Percentiles rank a stretch among this genome's conserved stretches.
Conservation (phyloP, 352 stramenopile species). For the Thalassiosira exigua region DNA sequence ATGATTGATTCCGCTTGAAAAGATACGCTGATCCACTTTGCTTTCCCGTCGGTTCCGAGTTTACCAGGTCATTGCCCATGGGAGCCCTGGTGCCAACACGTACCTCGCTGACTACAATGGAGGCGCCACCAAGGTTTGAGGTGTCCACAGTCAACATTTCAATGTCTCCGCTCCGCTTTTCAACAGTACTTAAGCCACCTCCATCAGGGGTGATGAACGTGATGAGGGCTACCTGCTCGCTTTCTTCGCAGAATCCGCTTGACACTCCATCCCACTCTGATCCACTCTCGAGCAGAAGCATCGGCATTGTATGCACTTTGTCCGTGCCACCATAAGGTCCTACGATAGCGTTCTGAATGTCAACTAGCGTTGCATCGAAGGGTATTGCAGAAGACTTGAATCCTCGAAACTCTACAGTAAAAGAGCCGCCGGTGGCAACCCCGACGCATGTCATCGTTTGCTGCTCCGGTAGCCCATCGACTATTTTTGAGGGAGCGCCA, state of each 20-base stretch:
- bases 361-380: conserved; percentile 55
- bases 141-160: conserved; percentile 54
- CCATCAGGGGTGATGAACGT: conserved; percentile 68
- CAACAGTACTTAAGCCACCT: conserved; percentile 56
- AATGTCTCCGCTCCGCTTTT: conserved; percentile 64
- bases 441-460: conserved; percentile 69
- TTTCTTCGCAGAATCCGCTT: conserved; percentile 47
- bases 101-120: conserved; percentile 34
- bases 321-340: conserved; percentile 61
- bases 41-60: conserved; percentile 51
- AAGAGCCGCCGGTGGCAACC: conserved; percentile 48
- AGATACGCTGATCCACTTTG: conserved; percentile 67
- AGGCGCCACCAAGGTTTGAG: conserved; percentile 44
- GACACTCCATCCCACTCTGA: conserved; percentile 60
- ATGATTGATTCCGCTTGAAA: conserved; percentile 49
- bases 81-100: conserved; percentile 44
- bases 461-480: conserved; percentile 64
- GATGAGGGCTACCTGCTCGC: conserved; percentile 48
- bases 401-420: conserved; percentile 64
- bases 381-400: conserved; percentile 64
- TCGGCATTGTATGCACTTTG: conserved; percentile 61
- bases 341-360: conserved; percentile 58
- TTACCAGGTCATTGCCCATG: conserved; percentile 58
- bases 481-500: conserved; percentile 70
- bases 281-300: conserved; percentile 30